Conservation (phyloP, 257 asterid species). For the Przewalskia tangutica region DNA sequence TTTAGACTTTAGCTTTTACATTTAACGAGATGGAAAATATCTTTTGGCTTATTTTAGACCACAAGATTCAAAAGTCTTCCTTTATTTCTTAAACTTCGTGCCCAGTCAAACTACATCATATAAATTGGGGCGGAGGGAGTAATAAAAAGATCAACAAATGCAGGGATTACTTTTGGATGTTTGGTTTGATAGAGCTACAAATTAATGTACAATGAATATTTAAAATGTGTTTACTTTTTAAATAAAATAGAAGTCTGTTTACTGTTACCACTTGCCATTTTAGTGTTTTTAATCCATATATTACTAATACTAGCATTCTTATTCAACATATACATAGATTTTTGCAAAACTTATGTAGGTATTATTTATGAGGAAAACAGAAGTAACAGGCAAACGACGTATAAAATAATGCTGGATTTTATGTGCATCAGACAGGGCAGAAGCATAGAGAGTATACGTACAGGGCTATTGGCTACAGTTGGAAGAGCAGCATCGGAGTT, state of each 20-base stretch:
- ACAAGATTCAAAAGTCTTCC: too few relatives aligned
- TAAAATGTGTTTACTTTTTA: neutral
- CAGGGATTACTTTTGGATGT: neutral
- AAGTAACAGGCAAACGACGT: neutral
- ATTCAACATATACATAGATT: neutral
- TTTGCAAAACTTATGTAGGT: neutral
- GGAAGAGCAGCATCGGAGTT: constrained; percentile 42
- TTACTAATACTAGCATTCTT: neutral
- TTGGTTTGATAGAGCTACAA: neutral
- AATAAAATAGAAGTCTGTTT: neutral
- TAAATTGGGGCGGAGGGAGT: too few relatives aligned
- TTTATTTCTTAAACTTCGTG: too few relatives aligned
- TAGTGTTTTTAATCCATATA: neutral
- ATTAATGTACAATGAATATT: neutral
- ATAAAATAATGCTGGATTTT: neutral
- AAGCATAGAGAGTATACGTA: neutral
- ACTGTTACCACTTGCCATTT: neutral
- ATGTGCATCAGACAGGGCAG: neutral
- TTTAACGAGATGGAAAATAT: too few relatives aligned
- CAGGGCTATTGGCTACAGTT: constrained; percentile 33
- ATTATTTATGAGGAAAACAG: neutral
- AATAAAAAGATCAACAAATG: neutral
- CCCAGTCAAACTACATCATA: too few relatives aligned
- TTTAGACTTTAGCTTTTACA: too few relatives aligned
- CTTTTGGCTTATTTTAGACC: too few relatives aligned